Conservation (phyloP, 2,329 filamentous ascomycete genomes). For the Trichoderma citrinoviride region DNA sequence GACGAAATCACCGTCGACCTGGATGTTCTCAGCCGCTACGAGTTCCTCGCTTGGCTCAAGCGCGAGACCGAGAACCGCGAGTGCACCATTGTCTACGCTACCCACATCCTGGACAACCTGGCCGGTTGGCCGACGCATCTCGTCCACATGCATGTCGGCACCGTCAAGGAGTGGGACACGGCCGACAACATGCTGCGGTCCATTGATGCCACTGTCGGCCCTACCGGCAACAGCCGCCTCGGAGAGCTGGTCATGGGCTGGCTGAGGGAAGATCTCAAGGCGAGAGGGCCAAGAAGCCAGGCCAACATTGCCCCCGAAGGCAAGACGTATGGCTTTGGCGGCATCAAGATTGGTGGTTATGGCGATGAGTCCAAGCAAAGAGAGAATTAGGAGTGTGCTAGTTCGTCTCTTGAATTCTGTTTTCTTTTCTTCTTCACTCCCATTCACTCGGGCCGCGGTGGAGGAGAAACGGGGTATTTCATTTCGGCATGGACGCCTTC, state of each 20-base stretch:
- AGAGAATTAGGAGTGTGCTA: conserved; percentile 26
- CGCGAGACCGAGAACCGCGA: conserved; percentile 76
- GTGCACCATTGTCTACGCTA: conserved; percentile 96
- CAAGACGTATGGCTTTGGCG: conserved; percentile 57
- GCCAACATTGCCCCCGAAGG: conserved; percentile 58
- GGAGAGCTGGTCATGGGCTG: conserved; percentile 86
- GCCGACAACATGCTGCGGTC: conserved; percentile 66
- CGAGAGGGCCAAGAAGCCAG: conserved; percentile 71
- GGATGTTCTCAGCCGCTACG: conserved; percentile 78
- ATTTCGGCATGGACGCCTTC: background rate
- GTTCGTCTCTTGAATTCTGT: background rate
- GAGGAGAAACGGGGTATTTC: background rate
- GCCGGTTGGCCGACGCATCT: conserved; percentile 93
- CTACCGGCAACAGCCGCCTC: conserved; percentile 72
- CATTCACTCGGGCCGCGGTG: background rate
- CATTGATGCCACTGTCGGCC: conserved; percentile 40
- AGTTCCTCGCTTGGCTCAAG: conserved; percentile 85
- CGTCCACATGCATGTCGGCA: conserved; percentile 90
- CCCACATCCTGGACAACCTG: conserved; percentile 93
- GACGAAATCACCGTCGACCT: conserved; percentile 98
- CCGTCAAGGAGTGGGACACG: conserved; percentile 80
- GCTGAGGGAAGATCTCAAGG: conserved; percentile 76
- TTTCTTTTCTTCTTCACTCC: no score
- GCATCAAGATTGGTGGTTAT: conserved; percentile 54
- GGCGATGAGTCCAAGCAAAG: conserved; percentile 51